Evolutionary conservation across 2,329 filamentous ascomycete species (phyloP), one percentile per base, ranked within the genome.

Genomic region (Sclerotiophoma versabilis): DNA sequence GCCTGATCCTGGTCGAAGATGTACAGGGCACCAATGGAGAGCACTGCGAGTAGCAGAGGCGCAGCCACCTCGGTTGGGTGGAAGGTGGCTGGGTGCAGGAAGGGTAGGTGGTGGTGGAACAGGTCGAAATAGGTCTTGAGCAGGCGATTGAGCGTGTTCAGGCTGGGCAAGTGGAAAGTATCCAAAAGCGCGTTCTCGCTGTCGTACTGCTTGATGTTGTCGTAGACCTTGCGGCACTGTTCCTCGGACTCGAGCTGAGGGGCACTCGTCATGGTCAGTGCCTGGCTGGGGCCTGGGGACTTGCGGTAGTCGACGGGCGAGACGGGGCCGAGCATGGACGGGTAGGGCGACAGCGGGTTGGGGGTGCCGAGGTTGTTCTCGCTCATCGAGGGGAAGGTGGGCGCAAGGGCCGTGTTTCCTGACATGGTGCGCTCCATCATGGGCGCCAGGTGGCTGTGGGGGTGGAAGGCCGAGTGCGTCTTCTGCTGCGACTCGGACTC

Each of bases 1-100:
- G 95, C 95, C 73, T 96, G 91, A 66, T 98, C 93, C 72, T 96
- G 92, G 71, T 98, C 93, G 73, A 98, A 98, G 14, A 93, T 93
- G 77, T 98, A 98, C 17, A 99, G 80, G 9, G 95, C 93, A 67
- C 95, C 95, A 59, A 99, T 97, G 22, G 95, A 98, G 45, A 99
- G 81, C 14, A 97, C 91, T 0, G 93, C 92, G 36, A 98, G 83
- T 26, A 99, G 80, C 8, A 99, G 81, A 17, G 95, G 88, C 11
- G 93, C 88, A 38, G 93, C 91, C 4, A 90, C 85, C 63, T 88
- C 83, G 4, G 89, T 89, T 3, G 93, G 91, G 60, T 87, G 85
- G 78, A 98, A 98, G 0, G 95, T 96, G 14, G 91, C 86, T 37
- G 93, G 93, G 71, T 99, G 95, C 72, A 99, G 77, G 80, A 99